A percentile compares a stretch with the other conserved stretches of the same genome.
Evolutionary conservation across 2,329 filamentous ascomycete genomes (phyloP).

Genomic region (Microdochium nivale): DNA sequence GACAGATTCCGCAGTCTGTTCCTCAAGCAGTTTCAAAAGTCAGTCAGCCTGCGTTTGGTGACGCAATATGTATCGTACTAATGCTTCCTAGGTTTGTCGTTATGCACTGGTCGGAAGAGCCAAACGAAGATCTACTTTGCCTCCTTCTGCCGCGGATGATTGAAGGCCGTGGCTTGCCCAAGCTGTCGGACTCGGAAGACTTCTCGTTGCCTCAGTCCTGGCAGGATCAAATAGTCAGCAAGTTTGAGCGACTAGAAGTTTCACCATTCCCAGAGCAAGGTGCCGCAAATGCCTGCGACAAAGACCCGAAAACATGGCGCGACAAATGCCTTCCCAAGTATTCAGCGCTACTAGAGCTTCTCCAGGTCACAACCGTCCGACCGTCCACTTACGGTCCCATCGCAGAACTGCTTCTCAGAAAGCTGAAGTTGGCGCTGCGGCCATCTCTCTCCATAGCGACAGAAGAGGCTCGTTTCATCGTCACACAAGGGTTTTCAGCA

Average conservation of each 20-base stretch:
- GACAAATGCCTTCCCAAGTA: slow-evolving; percentile 59
- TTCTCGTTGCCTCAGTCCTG: slow-evolving; percentile 56
- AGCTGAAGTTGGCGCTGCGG: slow-evolving; percentile 55
- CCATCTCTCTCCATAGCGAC: slow-evolving; percentile 50
- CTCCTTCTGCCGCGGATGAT: slow-evolving; percentile 60
- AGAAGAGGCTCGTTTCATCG: slow-evolving; percentile 62
- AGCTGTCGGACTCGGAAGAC: slow-evolving; percentile 40
- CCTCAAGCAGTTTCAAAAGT: slow-evolving; percentile 73
- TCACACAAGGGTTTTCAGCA: slow-evolving; percentile 65
- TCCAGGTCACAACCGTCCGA: slow-evolving; percentile 53
- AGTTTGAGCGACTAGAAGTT: slow-evolving; percentile 57
- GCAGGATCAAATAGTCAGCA: slow-evolving; percentile 64
- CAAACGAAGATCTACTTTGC: slow-evolving; percentile 61
- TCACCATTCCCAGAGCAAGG: slow-evolving; percentile 58
- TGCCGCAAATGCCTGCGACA: slow-evolving; percentile 39
- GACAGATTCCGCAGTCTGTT: slow-evolving; percentile 74
- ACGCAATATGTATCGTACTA: slow-evolving; percentile 10
- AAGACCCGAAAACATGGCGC: slow-evolving; percentile 53
- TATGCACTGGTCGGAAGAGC: slow-evolving; percentile 59
- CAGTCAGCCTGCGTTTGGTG: slow-evolving; percentile 12
- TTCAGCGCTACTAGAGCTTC: slow-evolving; percentile 55
- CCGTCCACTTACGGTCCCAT: slow-evolving; percentile 60
- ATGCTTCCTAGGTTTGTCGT: slow-evolving; percentile 56
- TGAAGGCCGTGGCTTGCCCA: slow-evolving; percentile 43
- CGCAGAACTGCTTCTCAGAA: slow-evolving; percentile 55